phyloP scores from a whole-genome alignment of 306 rosid genomes.

The Alnus rubra region DNA sequence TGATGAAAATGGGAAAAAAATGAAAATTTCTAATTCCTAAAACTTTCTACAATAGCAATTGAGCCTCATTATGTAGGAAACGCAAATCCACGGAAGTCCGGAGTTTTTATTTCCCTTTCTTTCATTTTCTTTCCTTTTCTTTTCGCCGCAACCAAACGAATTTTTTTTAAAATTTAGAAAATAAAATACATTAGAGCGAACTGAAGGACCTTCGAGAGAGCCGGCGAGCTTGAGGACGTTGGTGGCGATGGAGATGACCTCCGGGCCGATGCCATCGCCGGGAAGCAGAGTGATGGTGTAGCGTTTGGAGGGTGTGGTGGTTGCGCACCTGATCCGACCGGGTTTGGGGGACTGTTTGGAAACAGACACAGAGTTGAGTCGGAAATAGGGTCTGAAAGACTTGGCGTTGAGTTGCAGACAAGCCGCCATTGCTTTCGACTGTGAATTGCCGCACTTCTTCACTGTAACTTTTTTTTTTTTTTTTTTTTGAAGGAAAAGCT shows the following conservation, averaged over 20 bases:
- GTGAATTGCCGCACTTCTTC: not conserved
- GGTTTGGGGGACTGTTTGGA: conserved; percentile 20
- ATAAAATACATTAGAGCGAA: not conserved
- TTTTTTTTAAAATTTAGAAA: too few species aligned
- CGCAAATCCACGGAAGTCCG: not conserved
- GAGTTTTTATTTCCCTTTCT: not conserved
- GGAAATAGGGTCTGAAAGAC: conserved; percentile 19
- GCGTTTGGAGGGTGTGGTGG: conserved; percentile 50
- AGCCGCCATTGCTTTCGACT: conserved; percentile 45
- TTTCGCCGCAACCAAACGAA: conserved; percentile 1
- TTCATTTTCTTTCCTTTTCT: not conserved
- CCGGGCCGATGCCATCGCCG: conserved; percentile 96
- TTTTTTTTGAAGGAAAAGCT: too few species aligned
- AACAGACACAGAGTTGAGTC: conserved; percentile 6
- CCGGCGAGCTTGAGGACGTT: conserved; percentile 70
- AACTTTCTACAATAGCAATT: not conserved
- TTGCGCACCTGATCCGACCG: conserved; percentile 45
- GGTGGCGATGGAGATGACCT: conserved; percentile 77
- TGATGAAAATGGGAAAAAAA: not conserved
- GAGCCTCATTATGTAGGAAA: not conserved
- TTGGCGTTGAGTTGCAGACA: conserved; percentile 41
- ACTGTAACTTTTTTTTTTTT: not conserved
- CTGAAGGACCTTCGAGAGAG: conserved; percentile 58
- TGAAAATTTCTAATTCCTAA: not conserved
- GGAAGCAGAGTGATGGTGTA: conserved; percentile 78